Evolutionary conservation across 208 protist genomes (phyloP).

Genomic region (Crithidia thermophila): DNA sequence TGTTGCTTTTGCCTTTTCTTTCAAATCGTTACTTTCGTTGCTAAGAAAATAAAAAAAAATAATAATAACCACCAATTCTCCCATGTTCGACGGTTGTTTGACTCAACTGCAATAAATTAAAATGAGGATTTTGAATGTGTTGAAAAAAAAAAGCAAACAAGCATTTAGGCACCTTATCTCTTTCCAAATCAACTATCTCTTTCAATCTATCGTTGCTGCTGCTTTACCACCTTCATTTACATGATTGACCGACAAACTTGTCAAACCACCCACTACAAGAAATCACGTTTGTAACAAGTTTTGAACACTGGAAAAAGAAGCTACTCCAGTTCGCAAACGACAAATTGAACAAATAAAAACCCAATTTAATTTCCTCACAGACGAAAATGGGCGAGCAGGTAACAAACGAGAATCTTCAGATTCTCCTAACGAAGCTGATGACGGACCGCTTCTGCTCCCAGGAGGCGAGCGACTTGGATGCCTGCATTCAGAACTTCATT

Average conservation of each 20-base stretch:
- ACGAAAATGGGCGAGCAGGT: constrained; percentile 54
- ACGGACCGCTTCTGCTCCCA: constrained; percentile 77
- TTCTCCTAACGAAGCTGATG: constrained; percentile 88
- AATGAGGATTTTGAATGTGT: no score
- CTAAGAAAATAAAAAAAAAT: not conserved
- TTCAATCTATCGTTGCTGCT: no score
- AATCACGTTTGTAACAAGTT: not conserved
- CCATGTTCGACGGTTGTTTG: no score
- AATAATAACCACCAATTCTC: not conserved
- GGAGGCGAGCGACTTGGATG: constrained; percentile 73
- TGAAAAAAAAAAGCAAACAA: no score
- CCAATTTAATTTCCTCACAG: not conserved
- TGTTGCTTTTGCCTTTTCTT: not conserved
- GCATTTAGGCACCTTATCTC: no score
- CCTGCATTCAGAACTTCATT: constrained; percentile 89
- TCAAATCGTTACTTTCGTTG: not conserved
- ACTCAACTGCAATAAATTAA: no score
- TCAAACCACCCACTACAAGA: no score
- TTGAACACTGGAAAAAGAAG: not conserved
- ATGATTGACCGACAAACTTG: no score
- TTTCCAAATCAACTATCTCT: no score
- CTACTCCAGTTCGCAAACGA: not conserved
- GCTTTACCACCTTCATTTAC: no score
- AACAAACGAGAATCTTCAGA: constrained; percentile 81
- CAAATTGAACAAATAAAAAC: constrained; percentile 8